phyloP scores from a whole-genome alignment of 805 yeast species.

The Grigorovia yakushimaensis region DNA sequence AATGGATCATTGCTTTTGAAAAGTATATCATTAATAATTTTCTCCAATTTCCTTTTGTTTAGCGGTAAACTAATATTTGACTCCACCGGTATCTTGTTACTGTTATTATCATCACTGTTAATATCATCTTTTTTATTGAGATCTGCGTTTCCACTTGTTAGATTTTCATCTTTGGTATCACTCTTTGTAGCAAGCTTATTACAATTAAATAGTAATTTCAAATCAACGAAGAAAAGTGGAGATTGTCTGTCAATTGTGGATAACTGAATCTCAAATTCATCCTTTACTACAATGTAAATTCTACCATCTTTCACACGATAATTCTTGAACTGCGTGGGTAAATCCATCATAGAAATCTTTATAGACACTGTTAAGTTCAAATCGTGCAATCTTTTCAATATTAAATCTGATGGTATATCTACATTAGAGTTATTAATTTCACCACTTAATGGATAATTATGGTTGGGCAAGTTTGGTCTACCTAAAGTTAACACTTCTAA shows the following conservation, averaged over 20 bases:
- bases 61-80: constrained; percentile 12
- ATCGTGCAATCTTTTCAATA: constrained; percentile 52
- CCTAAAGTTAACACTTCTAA: constrained; percentile 75
- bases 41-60: constrained; percentile 23
- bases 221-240: constrained; percentile 71
- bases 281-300: constrained; percentile 49
- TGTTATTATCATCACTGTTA: background rate
- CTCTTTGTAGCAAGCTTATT: background rate
- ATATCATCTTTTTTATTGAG: constrained; percentile 4
- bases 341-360: constrained; percentile 57
- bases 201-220: constrained; percentile 44
- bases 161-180: constrained; percentile 5
- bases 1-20: constrained; percentile 23
- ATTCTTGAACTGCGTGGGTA: constrained; percentile 57
- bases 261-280: constrained; percentile 67
- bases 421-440: constrained; percentile 8
- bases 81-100: background rate
- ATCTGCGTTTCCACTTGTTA: background rate
- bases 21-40: constrained; percentile 25
- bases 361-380: constrained; percentile 66
- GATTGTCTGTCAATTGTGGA: constrained; percentile 61
- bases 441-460: constrained; percentile 40
- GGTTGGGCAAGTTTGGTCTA: constrained; percentile 61
- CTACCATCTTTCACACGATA: constrained; percentile 70
- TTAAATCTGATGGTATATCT: constrained; percentile 41